Base-by-base conservation (phyloP, 805 yeast species). In the Maudiozyma barnettii region DNA sequence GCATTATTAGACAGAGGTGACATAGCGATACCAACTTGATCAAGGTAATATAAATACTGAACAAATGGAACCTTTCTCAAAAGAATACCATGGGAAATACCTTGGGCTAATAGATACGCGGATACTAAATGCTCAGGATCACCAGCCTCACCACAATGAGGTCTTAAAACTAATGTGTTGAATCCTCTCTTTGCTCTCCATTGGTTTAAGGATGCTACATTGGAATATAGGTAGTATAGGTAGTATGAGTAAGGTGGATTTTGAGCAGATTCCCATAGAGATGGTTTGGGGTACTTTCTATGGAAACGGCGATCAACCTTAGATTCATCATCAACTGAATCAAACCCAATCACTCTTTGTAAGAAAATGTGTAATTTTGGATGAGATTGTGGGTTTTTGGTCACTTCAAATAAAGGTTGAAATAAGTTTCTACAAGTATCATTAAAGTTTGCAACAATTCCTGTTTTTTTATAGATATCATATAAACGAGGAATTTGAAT, bases 61-160 rank as follows among this genome's bases (percentile, higher is more conserved):
- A 95, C 82, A 65, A 86, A 89, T 43, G 99, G 99, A 46, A 95
- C 77, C 65, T 93, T 93, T 67, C 99, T 80, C 61, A 93, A 72
- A 51, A 91, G 66, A 47, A 93, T 95, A 49, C 99, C 99, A 64
- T 93, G 99, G 12, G 95, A 86, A 50, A 93, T 93, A 45, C 95
- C 87, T 60, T 91, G 95, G 1, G 97, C 81, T 1, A 93, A 79
- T 58, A 93, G 68, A 59, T 84, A 93, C 1, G 99, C 90, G 44
- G 90, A 77, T 41, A 90, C 86, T 60, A 95, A 73, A 70, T 93
- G 99, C 60, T 93, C 98, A 1, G 98, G 97, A 61, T 93, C 99
- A 50, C 99, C 99, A n/a, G 99, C 99, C 67, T 93, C 99, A 53
- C 99, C 99, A 56, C 96, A 87, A 66, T 93, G 99, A 3, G 99